Conservation (phyloP, 1,139 yeast genomes). For the Fermentozyma sake region DNA sequence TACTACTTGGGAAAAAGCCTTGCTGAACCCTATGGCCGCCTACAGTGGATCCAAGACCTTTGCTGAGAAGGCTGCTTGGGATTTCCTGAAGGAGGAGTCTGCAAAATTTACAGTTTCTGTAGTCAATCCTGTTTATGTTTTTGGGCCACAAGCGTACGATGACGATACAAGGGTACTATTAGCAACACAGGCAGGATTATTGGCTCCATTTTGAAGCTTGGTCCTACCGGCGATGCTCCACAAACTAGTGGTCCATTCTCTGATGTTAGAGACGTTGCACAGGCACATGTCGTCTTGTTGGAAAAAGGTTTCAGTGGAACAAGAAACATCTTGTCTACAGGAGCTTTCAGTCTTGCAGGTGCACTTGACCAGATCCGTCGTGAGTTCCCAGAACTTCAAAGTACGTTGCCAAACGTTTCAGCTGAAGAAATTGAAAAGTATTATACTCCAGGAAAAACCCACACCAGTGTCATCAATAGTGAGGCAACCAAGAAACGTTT, state of each 20-base stretch:
- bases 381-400: conserved; percentile 24
- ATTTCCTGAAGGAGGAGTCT: conserved; percentile 32
- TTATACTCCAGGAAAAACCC: no score
- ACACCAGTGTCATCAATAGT: no score
- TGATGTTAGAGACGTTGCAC: conserved; percentile 39
- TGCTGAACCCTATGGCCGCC: conserved; percentile 17
- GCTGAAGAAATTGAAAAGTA: conserved; percentile 37
- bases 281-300: conserved; percentile 30
- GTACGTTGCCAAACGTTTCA: conserved; percentile 41
- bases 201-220: conserved; percentile 15
- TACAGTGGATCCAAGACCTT: conserved; percentile 49
- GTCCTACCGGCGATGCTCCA: conserved; percentile 10
- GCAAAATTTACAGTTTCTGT: conserved; percentile 41
- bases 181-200: conserved; percentile 30
- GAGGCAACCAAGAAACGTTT: conserved; percentile 6
- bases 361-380: conserved; percentile 14
- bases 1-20: conserved; percentile 29
- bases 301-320: no score
- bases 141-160: conserved; percentile 20
- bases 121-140: conserved; percentile 20
- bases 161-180: conserved; percentile 18
- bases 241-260: conserved; percentile 19
- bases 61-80: conserved; percentile 55
- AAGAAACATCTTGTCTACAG: no score
- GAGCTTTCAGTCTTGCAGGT: conserved; percentile 17